Conservation (phyloP, 1,284 basidiomycete species). For the Sanghuangporus sanghuang region DNA sequence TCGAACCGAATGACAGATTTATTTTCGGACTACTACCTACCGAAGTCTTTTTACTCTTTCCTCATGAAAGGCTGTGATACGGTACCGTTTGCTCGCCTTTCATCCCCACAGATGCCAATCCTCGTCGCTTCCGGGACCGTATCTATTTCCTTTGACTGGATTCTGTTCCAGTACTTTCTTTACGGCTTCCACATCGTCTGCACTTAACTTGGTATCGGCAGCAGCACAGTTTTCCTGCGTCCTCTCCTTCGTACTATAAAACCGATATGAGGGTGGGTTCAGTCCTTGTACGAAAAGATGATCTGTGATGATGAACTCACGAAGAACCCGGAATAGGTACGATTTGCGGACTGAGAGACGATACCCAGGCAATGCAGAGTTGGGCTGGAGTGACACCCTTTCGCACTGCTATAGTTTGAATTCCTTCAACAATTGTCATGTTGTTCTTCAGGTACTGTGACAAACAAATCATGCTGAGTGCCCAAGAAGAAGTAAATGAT, state of each 20-base stretch:
- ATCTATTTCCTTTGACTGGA: slow-evolving; percentile 20
- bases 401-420: slow-evolving; percentile 40
- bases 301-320: neutral
- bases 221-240: slow-evolving; percentile 33
- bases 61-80: too few relatives aligned
- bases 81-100: neutral
- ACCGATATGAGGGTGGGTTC: neutral
- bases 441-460: slow-evolving; percentile 44
- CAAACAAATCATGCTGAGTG: neutral
- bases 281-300: neutral
- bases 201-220: slow-evolving; percentile 29
- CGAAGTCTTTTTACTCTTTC: too few relatives aligned
- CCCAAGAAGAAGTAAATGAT: slow-evolving; percentile 12
- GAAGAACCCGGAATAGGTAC: slow-evolving; percentile 44
- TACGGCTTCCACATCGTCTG: slow-evolving; percentile 30
- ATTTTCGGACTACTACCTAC: too few relatives aligned
- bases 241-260: slow-evolving; percentile 27
- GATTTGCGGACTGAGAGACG: slow-evolving; percentile 32
- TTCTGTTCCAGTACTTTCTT: slow-evolving; percentile 20
- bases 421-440: slow-evolving; percentile 42
- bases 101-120: slow-evolving; percentile 5
- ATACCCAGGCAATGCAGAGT: slow-evolving; percentile 55
- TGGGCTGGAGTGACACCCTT: slow-evolving; percentile 48
- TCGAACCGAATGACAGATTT: too few relatives aligned
- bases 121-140: slow-evolving; percentile 4